Evolutionary conservation across 2,329 filamentous ascomycete species (phyloP).

Genomic region (Talaromyces sp.): DNA sequence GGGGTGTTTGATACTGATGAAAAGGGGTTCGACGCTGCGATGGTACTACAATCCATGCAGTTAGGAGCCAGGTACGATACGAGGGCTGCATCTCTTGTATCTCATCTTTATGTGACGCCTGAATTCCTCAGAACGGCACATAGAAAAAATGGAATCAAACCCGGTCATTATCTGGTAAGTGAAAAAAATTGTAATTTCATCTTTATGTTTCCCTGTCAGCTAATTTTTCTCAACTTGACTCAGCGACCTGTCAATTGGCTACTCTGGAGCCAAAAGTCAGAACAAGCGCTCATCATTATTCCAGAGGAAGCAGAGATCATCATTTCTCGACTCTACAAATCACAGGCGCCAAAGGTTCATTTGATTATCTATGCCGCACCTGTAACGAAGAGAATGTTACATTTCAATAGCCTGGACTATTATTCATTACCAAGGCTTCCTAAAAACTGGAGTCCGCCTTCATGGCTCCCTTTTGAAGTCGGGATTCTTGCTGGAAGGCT

Average conservation of each 20-base stretch:
- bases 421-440: slow-evolving; percentile 50
- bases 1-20: slow-evolving; percentile 27
- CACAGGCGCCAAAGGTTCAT: slow-evolving; percentile 27
- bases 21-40: background rate
- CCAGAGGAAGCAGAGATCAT: slow-evolving; percentile 60
- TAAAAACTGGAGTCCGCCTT: slow-evolving; percentile 37
- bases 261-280: slow-evolving; percentile 26
- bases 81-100: slow-evolving; percentile 6
- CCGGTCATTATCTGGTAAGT: slow-evolving; percentile 36
- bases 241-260: slow-evolving; percentile 57
- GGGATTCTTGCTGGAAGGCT: slow-evolving; percentile 59
- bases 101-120: slow-evolving; percentile 35
- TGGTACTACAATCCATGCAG: background rate
- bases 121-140: slow-evolving; percentile 50
- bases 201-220: background rate
- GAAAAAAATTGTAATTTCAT: background rate
- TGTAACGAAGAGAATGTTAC: slow-evolving; percentile 55
- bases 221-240: slow-evolving; percentile 18
- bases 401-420: slow-evolving; percentile 54
- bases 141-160: slow-evolving; percentile 21
- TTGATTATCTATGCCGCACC: slow-evolving; percentile 58
- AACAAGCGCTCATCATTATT: slow-evolving; percentile 52
- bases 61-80: slow-evolving; percentile 21
- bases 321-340: slow-evolving; percentile 26
- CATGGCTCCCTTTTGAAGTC: slow-evolving; percentile 55